phyloP scores from a whole-genome alignment of 1,284 basidiomycete species.

The Violaceomyces palustris region DNA sequence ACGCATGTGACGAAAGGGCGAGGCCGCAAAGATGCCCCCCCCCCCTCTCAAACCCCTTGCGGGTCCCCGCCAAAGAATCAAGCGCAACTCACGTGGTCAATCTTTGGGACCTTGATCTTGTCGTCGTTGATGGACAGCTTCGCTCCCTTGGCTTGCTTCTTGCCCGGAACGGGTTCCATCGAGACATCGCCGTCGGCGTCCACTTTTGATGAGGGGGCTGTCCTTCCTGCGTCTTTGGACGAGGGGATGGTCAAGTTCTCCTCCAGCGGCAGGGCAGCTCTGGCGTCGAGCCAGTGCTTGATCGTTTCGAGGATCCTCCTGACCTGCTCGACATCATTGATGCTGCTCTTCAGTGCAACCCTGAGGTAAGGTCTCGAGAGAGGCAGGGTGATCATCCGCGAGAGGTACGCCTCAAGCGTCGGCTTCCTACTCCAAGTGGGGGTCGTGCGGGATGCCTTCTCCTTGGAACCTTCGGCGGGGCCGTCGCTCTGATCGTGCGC shows the following conservation, averaged over 20 bases:
- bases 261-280: neutral
- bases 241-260: no score
- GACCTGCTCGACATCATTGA: slow-evolving; percentile 18
- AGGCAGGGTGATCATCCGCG: slow-evolving; percentile 7
- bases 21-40: no score
- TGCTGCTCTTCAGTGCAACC: slow-evolving; percentile 13
- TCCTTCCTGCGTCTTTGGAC: no score
- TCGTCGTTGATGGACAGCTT: no score
- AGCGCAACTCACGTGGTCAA: neutral
- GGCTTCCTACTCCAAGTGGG: slow-evolving; percentile 2
- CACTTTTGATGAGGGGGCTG: no score
- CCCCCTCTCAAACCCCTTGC: no score
- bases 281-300: slow-evolving; percentile 12
- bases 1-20: no score
- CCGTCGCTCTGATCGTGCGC: neutral
- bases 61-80: neutral
- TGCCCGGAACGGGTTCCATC: no score
- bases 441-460: slow-evolving; percentile 2
- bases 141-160: no score
- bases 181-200: no score
- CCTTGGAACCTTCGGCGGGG: neutral
- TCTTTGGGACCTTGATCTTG: neutral
- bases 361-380: slow-evolving; percentile 19
- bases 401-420: slow-evolving; percentile 6
- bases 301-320: slow-evolving; percentile 21